Evolutionary conservation across 2,329 filamentous ascomycete genomes (phyloP).

Genomic region (Mycogone perniciosa): DNA sequence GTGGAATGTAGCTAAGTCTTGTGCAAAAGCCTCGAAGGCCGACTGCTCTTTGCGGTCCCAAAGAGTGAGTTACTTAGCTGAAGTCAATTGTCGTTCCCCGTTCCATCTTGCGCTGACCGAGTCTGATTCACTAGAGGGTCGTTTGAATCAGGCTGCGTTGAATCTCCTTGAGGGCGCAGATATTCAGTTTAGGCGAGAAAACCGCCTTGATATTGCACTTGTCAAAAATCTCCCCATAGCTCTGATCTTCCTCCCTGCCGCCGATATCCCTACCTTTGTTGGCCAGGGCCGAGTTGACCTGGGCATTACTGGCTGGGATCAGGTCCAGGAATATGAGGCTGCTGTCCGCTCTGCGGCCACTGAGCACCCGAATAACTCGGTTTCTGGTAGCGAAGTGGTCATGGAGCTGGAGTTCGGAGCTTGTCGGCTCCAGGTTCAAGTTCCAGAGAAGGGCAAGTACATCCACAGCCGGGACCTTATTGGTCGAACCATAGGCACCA

Average conservation of each 20-base stretch:
- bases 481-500: slow-evolving; percentile 90
- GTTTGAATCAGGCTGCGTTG: slow-evolving; percentile 78
- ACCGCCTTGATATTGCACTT: slow-evolving; percentile 90
- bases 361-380: slow-evolving; percentile 42
- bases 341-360: slow-evolving; percentile 44
- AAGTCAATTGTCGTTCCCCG: background rate
- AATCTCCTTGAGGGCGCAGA: slow-evolving; percentile 91
- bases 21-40: slow-evolving; percentile 69
- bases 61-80: slow-evolving; percentile 66
- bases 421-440: slow-evolving; percentile 95
- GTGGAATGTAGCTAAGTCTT: background rate
- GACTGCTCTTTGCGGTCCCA: slow-evolving; percentile 92
- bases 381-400: slow-evolving; percentile 70
- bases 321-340: slow-evolving; percentile 85
- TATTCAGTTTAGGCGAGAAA: slow-evolving; percentile 93
- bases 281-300: slow-evolving; percentile 90
- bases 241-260: slow-evolving; percentile 92
- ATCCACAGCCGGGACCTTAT: slow-evolving; percentile 67
- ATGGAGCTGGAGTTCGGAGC: slow-evolving; percentile 85
- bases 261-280: slow-evolving; percentile 95
- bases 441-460: slow-evolving; percentile 76
- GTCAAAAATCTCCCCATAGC: slow-evolving; percentile 96
- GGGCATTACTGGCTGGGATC: slow-evolving; percentile 90
- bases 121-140: slow-evolving; percentile 61
- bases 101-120: slow-evolving; percentile 12